Evolutionary conservation across 2,329 filamentous ascomycete genomes (phyloP).

Genomic region (Colletotrichum tofieldiae): DNA sequence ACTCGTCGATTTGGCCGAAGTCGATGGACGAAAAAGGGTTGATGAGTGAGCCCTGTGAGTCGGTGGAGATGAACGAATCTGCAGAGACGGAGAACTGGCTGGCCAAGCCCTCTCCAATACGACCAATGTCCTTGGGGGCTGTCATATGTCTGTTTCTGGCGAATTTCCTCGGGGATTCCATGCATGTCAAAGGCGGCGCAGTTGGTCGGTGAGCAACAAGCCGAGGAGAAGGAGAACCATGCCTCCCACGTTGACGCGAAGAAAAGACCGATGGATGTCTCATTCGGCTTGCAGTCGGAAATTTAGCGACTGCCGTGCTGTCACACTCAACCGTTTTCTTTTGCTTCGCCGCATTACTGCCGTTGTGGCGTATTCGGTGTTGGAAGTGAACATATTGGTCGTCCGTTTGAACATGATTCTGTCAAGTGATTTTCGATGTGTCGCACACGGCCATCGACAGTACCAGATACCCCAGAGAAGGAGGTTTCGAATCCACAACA

Average conservation of each 20-base stretch:
- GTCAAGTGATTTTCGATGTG: not conserved
- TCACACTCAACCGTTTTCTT: not conserved
- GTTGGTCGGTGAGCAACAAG: not conserved
- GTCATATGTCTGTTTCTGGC: not conserved
- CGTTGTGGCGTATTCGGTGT: not conserved
- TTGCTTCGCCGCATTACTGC: not conserved
- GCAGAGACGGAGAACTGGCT: not conserved
- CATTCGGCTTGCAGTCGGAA: constrained; percentile 8
- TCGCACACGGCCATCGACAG: not conserved
- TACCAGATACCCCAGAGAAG: not conserved
- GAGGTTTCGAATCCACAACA: not conserved
- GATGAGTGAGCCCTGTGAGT: not conserved
- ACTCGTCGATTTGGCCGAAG: constrained; percentile 12
- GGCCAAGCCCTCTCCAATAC: not conserved
- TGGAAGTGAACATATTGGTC: not conserved
- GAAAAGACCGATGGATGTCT: constrained; percentile 9
- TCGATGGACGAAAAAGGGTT: not conserved
- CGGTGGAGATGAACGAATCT: not conserved
- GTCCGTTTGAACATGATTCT: not conserved
- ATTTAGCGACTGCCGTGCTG: constrained; percentile 32
- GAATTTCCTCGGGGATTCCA: not conserved
- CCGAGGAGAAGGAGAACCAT: constrained; percentile 10
- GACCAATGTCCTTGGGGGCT: not conserved
- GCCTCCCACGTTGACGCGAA: constrained; percentile 19
- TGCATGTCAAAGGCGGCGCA: not conserved